These are phyloP conservation scores for Aspergillus steynii DNA, from an alignment of 495 filamentous ascomycete species.

Conservation along the genomic window DNA sequence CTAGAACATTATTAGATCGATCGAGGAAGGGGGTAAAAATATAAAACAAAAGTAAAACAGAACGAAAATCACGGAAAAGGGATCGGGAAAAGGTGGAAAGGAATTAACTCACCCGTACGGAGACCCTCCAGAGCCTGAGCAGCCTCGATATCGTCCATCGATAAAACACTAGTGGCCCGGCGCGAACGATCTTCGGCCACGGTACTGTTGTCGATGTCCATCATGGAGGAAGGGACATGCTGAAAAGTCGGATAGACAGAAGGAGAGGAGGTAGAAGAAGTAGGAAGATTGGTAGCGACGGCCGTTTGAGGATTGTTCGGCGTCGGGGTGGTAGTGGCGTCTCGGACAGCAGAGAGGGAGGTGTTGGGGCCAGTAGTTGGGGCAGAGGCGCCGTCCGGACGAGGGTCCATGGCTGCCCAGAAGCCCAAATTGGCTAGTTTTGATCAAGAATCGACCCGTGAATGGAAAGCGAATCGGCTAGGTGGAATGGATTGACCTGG, in stretches of 20 bases:
- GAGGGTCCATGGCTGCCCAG: constrained; percentile 26
- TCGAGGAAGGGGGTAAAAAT: not conserved
- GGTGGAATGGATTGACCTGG: not conserved
- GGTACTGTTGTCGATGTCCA: constrained; percentile 40
- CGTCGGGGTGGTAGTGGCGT: constrained; percentile 16
- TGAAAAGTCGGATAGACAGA: constrained; percentile 22
- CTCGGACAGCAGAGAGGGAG: constrained; percentile 18
- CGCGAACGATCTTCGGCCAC: constrained; percentile 42
- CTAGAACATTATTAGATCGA: constrained; percentile 11
- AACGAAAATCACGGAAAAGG: not conserved
- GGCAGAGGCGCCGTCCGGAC: constrained; percentile 20
- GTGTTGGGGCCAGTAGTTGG: constrained; percentile 13
- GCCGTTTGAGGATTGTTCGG: constrained; percentile 8
- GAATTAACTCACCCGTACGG: constrained; percentile 64
- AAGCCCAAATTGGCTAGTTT: not conserved
- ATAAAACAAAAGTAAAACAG: constrained; percentile 9
- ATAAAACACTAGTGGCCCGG: constrained; percentile 53
- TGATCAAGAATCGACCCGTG: not conserved
- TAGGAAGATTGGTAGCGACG: constrained; percentile 9
- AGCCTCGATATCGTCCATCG: constrained; percentile 84
- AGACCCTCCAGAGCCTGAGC: constrained; percentile 86
- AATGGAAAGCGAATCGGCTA: not conserved
- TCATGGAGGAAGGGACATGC: constrained; percentile 37
- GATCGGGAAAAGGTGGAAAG: constrained; percentile 10
- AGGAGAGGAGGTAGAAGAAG: constrained; percentile 14